Evolutionary conservation across 306 rosid genomes (phyloP).

Genomic region (Luffa aegyptiaca): DNA sequence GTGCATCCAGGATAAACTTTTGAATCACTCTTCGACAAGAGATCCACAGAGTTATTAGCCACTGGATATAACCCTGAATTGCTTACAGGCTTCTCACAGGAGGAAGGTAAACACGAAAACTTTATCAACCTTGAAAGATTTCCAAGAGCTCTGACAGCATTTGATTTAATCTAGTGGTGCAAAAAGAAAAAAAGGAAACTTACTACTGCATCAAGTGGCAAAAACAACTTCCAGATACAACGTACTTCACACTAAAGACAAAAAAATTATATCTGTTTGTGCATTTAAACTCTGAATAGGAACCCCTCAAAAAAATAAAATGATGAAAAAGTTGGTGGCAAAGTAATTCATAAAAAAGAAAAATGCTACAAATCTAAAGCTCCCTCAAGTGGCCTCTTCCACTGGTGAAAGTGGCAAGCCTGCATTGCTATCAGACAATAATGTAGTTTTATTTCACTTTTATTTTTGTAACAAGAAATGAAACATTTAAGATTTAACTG

Average conservation of each 20-base stretch:
- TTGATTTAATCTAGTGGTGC: constrained; percentile 69
- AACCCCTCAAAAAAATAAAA: not conserved
- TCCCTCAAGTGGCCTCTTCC: not conserved
- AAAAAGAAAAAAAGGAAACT: not conserved
- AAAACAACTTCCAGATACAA: not conserved
- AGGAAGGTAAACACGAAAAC: constrained; percentile 28
- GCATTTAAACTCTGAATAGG: not conserved
- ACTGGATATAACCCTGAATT: constrained; percentile 9
- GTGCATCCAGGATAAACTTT: constrained; percentile 11
- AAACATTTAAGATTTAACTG: too few relatives aligned
- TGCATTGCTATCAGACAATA: not conserved
- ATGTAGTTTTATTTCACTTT: too few relatives aligned
- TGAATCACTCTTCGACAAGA: constrained; percentile 16
- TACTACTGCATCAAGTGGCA: not conserved
- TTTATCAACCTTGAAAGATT: constrained; percentile 73
- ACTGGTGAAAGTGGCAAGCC: not conserved
- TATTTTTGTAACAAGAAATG: too few relatives aligned
- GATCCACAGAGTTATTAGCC: constrained; percentile 12
- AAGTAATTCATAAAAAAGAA: not conserved
- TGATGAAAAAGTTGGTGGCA: not conserved
- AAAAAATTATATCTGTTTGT: not conserved
- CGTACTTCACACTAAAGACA: not conserved
- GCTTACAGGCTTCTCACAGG: constrained; percentile 11
- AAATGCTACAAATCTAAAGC: not conserved
- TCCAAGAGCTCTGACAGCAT: constrained; percentile 98